Evolutionary conservation across 176 grass and related monocot species (phyloP).

Genomic region (Guadua angustifolia): DNA sequence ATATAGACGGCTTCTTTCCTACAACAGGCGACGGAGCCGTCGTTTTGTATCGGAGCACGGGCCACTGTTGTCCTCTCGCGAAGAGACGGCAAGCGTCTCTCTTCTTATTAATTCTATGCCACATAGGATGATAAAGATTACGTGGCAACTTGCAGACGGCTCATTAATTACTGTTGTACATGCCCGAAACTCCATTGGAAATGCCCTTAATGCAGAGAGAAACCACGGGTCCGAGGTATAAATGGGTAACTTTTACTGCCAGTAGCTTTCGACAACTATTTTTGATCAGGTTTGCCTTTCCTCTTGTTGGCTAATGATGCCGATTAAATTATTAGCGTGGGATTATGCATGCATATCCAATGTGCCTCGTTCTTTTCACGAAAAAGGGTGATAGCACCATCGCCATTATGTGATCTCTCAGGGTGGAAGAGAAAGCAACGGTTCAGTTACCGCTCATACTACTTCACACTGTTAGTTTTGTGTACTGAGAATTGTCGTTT

Average conservation of each 20-base stretch:
- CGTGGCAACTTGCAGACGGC: too few relatives aligned
- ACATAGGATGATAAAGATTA: too few relatives aligned
- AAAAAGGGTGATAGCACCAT: neutral
- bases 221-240: conserved; percentile 2
- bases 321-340: neutral
- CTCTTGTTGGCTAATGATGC: neutral
- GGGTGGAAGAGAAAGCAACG: neutral
- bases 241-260: neutral
- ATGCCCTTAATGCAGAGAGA: neutral
- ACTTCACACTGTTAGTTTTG: neutral
- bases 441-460: neutral
- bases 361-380: neutral
- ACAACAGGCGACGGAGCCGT: too few relatives aligned
- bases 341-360: neutral
- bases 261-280: conserved; percentile 30
- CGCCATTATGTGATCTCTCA: neutral
- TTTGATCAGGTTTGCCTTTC: conserved; percentile 5
- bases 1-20: too few relatives aligned
- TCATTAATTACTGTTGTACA: too few relatives aligned
- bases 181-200: too few relatives aligned
- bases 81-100: too few relatives aligned
- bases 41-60: too few relatives aligned
- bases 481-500: too few relatives aligned
- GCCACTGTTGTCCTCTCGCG: too few relatives aligned
- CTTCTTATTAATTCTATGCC: too few relatives aligned